Evolutionary conservation across 208 protist genomes (phyloP), one percentile per base, ranked within the genome.

Genomic region (Entamoeba invadens): DNA sequence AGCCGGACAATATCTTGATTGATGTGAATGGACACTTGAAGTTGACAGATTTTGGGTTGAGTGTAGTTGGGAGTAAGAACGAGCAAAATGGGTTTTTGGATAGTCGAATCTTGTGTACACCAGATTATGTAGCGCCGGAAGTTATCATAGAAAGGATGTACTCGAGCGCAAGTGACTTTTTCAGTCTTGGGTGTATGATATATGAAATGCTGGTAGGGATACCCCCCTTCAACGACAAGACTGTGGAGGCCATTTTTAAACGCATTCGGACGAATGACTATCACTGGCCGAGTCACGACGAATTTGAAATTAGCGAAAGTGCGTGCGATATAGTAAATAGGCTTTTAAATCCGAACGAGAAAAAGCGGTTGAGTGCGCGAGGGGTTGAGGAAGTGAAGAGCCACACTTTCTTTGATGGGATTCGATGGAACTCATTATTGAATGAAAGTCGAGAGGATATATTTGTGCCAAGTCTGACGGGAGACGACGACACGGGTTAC

Each of bases 141-240:
- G 97, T 99, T 92, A 96, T 99, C 35, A 96, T 96, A 57, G 97
- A 97, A 68, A 96, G 96, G 45, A 97, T 97, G 1, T 97, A 99
- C 95, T 97, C 97, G n/a, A 98, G 98, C 95, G 97, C 97, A 44
- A 97, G 98, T 35, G 98, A 99, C 96, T 99, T 97, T 98, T 99
- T 98, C 98, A 97, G 96, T 92, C 97, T 98, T 94, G 98, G 98
- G 68, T 97, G 98, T 91, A 94, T 99, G 68, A 94, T 98, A 57
- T 99, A 98, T 93, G 97, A 98, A 94, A 97, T 98, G 95, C 91
- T 98, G 4, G 95, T 94, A n/a, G 97, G 97, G 46, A 46, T 94
- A 92, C 96, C 98, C 46, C 97, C 97, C 44, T 98, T 98, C 95
- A 98, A 97, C 95, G 46, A 38, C 94, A 96, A 97, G 38, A 96